Evolutionary conservation across 768 basidiomycete genomes (phyloP).

Genomic region (Boletus pseudopeckii): DNA sequence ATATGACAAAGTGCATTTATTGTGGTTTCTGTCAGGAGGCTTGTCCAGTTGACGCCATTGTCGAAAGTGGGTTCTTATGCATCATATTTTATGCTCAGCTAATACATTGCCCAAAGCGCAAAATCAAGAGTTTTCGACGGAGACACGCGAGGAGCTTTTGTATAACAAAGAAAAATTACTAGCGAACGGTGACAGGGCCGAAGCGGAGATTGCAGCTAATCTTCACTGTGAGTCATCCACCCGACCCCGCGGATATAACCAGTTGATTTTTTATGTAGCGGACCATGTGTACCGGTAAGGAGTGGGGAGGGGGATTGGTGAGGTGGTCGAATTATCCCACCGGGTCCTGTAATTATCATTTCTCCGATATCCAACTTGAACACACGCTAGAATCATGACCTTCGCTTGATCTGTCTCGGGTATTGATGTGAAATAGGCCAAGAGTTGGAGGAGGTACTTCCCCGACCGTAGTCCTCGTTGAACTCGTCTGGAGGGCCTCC

Average conservation of each 20-base stretch:
- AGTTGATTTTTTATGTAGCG: conserved; percentile 44
- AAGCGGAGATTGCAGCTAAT: conserved; percentile 97
- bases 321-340: conserved; percentile 8
- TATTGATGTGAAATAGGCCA: neutral
- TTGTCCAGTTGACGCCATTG: conserved; percentile 98
- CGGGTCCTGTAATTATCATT: conserved; percentile 25
- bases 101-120: conserved; percentile 56
- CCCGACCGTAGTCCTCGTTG: neutral
- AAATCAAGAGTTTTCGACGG: conserved; percentile 97
- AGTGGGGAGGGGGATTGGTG: conserved; percentile 1
- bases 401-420: conserved; percentile 1
- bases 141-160: conserved; percentile 95
- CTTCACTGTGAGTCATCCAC: conserved; percentile 54
- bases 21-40: conserved; percentile 99
- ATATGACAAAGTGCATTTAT: conserved; percentile 99
- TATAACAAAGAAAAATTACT: conserved; percentile 99
- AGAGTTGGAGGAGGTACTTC: neutral
- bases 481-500: neutral
- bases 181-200: conserved; percentile 92
- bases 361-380: conserved; percentile 5
- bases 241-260: conserved; percentile 10
- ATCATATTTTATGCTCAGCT: conserved; percentile 2
- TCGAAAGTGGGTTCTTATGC: conserved; percentile 73
- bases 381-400: neutral
- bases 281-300: conserved; percentile 83